Conservation (phyloP, 768 basidiomycete genomes). For the Amylocystis lapponica region DNA sequence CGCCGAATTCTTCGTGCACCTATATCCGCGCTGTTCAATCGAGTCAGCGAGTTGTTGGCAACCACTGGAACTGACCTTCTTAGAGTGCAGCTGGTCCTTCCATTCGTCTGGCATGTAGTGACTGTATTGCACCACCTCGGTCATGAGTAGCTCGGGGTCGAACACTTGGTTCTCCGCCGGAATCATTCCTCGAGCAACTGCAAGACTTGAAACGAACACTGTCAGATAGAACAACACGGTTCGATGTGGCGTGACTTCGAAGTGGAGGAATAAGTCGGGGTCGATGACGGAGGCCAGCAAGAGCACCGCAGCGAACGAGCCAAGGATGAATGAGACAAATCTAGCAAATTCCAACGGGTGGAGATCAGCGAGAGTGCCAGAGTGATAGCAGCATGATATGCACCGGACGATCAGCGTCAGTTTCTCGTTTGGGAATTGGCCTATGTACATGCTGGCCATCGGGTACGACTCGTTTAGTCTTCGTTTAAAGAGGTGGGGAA, state of each 20-base stretch:
- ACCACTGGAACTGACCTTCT: slow-evolving; percentile 68
- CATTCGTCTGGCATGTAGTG: slow-evolving; percentile 96
- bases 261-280: slow-evolving; percentile 87
- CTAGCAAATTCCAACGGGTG: slow-evolving; percentile 32
- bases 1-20: slow-evolving; percentile 89
- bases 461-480: slow-evolving; percentile 88
- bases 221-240: slow-evolving; percentile 92
- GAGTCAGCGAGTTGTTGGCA: no score
- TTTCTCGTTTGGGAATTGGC: slow-evolving; percentile 96
- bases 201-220: slow-evolving; percentile 82
- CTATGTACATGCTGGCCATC: slow-evolving; percentile 89
- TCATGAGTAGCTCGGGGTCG: slow-evolving; percentile 90
- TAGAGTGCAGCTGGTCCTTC: slow-evolving; percentile 85
- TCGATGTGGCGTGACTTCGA: slow-evolving; percentile 90
- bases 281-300: slow-evolving; percentile 88
- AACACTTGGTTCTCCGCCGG: slow-evolving; percentile 92
- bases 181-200: slow-evolving; percentile 90
- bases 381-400: slow-evolving; percentile 18
- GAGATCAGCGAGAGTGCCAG: background rate
- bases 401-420: slow-evolving; percentile 86
- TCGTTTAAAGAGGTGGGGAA: slow-evolving; percentile 87
- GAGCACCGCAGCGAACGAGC: slow-evolving; percentile 95
- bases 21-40: no score
- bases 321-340: slow-evolving; percentile 93
- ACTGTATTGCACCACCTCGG: slow-evolving; percentile 87